These are phyloP conservation scores for Penicillium coprophilum DNA, from an alignment of 495 filamentous ascomycete genomes.

Conservation along the genomic window DNA sequence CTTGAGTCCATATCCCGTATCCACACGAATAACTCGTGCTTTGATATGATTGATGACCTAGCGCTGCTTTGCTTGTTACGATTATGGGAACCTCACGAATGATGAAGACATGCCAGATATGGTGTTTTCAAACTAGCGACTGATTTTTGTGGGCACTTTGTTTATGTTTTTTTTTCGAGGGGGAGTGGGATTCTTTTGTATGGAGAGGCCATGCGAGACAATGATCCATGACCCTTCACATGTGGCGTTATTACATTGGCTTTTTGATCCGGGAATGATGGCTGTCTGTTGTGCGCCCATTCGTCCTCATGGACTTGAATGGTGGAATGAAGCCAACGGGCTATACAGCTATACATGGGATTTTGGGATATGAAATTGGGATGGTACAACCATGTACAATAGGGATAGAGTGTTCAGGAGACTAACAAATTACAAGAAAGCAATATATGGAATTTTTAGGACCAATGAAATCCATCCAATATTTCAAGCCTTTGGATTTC, in stretches of 20 bases:
- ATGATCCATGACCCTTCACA: conserved; percentile 8
- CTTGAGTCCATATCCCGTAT: conserved; percentile 30
- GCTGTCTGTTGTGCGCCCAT: conserved; percentile 1
- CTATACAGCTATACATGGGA: conserved; percentile 3
- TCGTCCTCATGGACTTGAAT: neutral
- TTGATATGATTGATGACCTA: conserved; percentile 31
- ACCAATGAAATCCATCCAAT: neutral
- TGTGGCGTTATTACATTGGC: conserved; percentile 9
- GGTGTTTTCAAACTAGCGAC: conserved; percentile 22
- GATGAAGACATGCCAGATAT: conserved; percentile 29
- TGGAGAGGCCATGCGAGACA: conserved; percentile 7
- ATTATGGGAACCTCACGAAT: conserved; percentile 31
- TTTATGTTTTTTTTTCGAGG: no score
- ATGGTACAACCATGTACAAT: conserved; percentile 25
- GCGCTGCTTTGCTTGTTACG: conserved; percentile 26
- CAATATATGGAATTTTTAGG: neutral
- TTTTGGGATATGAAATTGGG: conserved; percentile 5
- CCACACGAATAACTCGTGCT: conserved; percentile 1
- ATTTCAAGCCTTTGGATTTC: neutral
- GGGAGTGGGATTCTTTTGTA: conserved; percentile 7
- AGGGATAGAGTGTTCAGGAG: conserved; percentile 21
- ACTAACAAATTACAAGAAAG: conserved; percentile 8
- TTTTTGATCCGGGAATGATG: conserved; percentile 15
- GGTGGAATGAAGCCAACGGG: neutral
- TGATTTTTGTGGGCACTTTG: no score